Base-by-base conservation (phyloP, 257 asterid species). In the Nicotiana tomentosiformis region DNA sequence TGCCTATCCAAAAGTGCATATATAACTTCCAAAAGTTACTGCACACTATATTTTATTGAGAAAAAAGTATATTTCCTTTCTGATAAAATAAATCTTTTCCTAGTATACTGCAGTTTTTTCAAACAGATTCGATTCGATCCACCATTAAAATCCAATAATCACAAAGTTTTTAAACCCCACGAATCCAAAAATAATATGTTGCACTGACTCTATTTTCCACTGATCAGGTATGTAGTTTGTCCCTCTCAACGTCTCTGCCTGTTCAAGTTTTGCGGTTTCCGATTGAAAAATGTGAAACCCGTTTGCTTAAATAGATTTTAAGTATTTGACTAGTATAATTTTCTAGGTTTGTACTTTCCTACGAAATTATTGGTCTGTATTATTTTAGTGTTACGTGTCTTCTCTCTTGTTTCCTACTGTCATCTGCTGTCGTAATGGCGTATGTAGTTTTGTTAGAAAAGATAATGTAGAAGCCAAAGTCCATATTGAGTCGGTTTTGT, bases 331-430 rank as follows among this genome's bases (percentile, higher is more conserved):
- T 7, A 15, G 58, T 53, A 14, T 23, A 9, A 20, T 72, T 46
- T 46, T 72, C 60, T 46, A 35, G 35, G 7, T 43, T 43, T 20
- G 26, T 11, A 72, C 39, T 46, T 72, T 49, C 7, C 20, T 43
- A 12, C 60, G 20, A 72, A 46, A 12, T 72, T 46, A 72, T 53
- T 72, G 37, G 79, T 23, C 16, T 88, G 90, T 84, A 55, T 51
- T 58, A 82, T 83, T 80, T 85, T 79, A 81, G 77, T 77, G 20
- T 6, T 49, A 4, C 46, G 57, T 83, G 67, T 82, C 5, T 65
- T 81, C 30, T 78, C 23, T 74, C 66, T 78, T 82, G 67, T 57
- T 15, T 61, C 39, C 79, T 61, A 60, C 82, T 80, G 60, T 14
- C 18, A 81, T 10, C 32, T 62, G 18, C 77, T 60, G 67, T 81